Conservation (phyloP, 1,284 basidiomycete genomes). For the Fistulina hepatica region DNA sequence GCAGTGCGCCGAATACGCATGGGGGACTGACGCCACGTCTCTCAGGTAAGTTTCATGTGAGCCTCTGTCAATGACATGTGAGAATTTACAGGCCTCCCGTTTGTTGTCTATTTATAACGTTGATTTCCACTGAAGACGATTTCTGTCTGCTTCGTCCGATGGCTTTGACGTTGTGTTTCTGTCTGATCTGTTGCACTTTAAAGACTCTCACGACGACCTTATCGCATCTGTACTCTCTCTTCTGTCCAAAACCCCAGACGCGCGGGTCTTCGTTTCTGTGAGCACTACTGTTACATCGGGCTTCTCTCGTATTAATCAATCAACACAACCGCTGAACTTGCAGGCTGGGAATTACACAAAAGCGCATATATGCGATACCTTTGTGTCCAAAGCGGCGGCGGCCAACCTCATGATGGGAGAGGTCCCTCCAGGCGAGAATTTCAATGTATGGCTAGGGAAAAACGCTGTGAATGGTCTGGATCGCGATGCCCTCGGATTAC, state of each 20-base stretch:
- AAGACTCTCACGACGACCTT: slow-evolving; percentile 47
- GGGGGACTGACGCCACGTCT: slow-evolving; percentile 39
- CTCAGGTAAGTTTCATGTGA: slow-evolving; percentile 34
- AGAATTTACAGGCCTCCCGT: not conserved
- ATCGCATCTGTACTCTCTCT: slow-evolving; percentile 38
- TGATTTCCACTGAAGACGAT: slow-evolving; percentile 12
- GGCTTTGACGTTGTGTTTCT: slow-evolving; percentile 53
- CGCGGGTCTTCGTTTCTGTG: slow-evolving; percentile 47
- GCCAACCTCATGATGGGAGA: slow-evolving; percentile 42
- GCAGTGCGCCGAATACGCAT: slow-evolving; percentile 43
- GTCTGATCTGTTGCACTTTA: slow-evolving; percentile 61
- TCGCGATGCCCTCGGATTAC: slow-evolving; percentile 31
- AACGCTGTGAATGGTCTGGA: slow-evolving; percentile 38
- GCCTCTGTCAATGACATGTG: not conserved
- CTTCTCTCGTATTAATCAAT: not conserved
- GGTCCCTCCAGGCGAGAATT: slow-evolving; percentile 4
- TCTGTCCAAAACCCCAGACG: slow-evolving; percentile 30
- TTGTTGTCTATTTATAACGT: slow-evolving; percentile 4
- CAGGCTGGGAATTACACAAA: slow-evolving; percentile 53
- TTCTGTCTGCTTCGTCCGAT: slow-evolving; percentile 10
- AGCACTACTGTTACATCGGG: slow-evolving; percentile 8
- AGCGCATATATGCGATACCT: slow-evolving; percentile 40
- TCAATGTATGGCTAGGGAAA: slow-evolving; percentile 35
- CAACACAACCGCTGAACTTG: not conserved
- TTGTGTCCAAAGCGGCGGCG: slow-evolving; percentile 31